Conservation (phyloP, 1,139 yeast genomes). For the Zygotorulaspora mrakii region DNA sequence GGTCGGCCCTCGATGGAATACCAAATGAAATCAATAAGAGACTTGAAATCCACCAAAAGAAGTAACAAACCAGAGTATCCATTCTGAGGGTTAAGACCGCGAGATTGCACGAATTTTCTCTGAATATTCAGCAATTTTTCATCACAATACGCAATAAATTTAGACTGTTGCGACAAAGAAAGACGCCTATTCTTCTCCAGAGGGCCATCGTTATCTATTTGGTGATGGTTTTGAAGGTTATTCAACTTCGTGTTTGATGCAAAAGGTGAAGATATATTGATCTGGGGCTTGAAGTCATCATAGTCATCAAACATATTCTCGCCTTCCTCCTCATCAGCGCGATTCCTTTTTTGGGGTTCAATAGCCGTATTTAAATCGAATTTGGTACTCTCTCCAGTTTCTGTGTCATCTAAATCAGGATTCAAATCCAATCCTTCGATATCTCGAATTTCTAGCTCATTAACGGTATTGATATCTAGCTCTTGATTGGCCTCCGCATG, state of each 20-base stretch:
- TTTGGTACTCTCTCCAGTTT: conserved; percentile 15
- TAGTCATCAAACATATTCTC: conserved; percentile 26
- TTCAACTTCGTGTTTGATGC: conserved; percentile 24
- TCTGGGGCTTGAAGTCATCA: conserved; percentile 33
- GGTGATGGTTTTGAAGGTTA: conserved; percentile 2
- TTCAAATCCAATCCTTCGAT: conserved; percentile 35
- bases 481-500: conserved; percentile 50
- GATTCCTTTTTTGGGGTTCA: conserved; percentile 5
- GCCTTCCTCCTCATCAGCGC: conserved; percentile 15
- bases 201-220: conserved; percentile 7
- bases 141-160: conserved; percentile 59
- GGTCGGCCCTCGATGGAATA: conserved; percentile 44
- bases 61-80: conserved; percentile 42
- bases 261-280: conserved; percentile 34
- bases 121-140: conserved; percentile 54
- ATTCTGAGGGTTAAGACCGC: conserved; percentile 42
- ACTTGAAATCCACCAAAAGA: conserved; percentile 46
- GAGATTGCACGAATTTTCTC: conserved; percentile 58
- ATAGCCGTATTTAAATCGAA: conserved; percentile 10
- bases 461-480: conserved; percentile 33
- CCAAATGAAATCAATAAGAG: conserved; percentile 55
- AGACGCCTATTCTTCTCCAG: conserved; percentile 25
- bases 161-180: conserved; percentile 53
- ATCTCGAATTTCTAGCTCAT: conserved; percentile 33
- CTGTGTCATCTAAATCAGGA: conserved; percentile 36